Conservation (phyloP, 1,139 yeast species). For the Pichia sp. region DNA sequence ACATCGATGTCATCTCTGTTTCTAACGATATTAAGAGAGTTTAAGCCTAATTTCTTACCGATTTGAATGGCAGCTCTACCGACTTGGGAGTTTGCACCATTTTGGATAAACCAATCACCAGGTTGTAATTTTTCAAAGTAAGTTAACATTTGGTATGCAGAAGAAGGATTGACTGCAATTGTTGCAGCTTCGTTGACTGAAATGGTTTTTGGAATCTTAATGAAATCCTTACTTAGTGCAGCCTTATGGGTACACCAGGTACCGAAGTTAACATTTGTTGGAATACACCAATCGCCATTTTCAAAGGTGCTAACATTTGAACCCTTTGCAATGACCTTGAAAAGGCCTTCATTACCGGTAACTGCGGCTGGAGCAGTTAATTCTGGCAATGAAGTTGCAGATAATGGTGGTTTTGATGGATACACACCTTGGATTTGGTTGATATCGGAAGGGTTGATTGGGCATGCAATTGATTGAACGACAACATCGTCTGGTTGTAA, state of each 20-base stretch:
- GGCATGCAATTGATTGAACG: constrained; percentile 73
- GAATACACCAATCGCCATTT: constrained; percentile 90
- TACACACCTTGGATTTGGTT: constrained; percentile 93
- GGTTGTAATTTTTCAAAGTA: constrained; percentile 51
- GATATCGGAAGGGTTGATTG: constrained; percentile 90
- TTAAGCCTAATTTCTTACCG: constrained; percentile 72
- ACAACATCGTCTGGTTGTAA: constrained; percentile 45
- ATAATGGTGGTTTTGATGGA: constrained; percentile 74
- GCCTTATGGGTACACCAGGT: constrained; percentile 92
- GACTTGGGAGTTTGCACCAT: constrained; percentile 96
- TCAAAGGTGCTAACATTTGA: constrained; percentile 43
- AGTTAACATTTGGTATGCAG: constrained; percentile 88
- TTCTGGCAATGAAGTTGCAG: constrained; percentile 49
- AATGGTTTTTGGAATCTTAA: constrained; percentile 47
- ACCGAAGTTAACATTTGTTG: constrained; percentile 80
- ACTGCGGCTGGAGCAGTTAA: constrained; percentile 60
- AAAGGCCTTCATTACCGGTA: constrained; percentile 94
- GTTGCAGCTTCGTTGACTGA: constrained; percentile 79
- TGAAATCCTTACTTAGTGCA: constrained; percentile 48
- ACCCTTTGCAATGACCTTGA: constrained; percentile 80
- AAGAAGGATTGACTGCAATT: constrained; percentile 84
- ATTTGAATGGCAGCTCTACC: constrained; percentile 94
- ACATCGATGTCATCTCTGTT: constrained; percentile 74
- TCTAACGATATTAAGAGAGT: constrained; percentile 85
- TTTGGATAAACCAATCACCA: constrained; percentile 95